Evolutionary conservation across 176 grass and related monocot genomes (phyloP).

Genomic region (Themeda triandra): DNA sequence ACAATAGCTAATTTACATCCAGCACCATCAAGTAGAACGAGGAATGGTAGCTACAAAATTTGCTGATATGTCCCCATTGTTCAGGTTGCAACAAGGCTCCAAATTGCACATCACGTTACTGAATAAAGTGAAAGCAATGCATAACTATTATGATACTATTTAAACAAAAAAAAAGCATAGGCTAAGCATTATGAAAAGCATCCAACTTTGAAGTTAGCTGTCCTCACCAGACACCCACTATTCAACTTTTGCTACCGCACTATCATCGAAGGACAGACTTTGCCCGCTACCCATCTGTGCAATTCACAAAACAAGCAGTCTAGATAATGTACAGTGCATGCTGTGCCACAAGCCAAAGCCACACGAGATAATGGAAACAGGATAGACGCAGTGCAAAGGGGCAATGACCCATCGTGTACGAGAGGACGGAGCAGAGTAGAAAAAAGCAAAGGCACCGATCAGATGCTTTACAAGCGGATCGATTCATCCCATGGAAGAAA

Average conservation of each 20-base stretch:
- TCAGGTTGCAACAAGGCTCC: neutral
- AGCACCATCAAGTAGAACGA: neutral
- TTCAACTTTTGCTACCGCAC: neutral
- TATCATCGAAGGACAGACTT: neutral
- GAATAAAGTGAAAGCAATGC: neutral
- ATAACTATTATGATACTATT: neutral
- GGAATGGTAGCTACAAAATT: neutral
- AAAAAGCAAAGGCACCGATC: neutral
- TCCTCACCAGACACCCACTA: neutral
- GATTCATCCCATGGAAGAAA: constrained; percentile 35
- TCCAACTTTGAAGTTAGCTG: neutral
- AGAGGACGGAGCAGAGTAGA: constrained; percentile 19
- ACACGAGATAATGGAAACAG: neutral
- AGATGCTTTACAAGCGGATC: constrained; percentile 8
- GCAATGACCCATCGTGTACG: constrained; percentile 6
- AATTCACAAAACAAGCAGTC: neutral
- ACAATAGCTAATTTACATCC: neutral
- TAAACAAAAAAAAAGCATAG: neutral
- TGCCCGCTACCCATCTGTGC: neutral
- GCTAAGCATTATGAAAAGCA: neutral
- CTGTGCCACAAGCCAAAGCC: neutral
- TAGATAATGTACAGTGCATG: constrained; percentile 12
- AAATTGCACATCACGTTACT: constrained; percentile 2
- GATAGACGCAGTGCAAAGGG: neutral
- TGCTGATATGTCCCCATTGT: neutral